These are phyloP conservation scores for Sporothrix pallida DNA, from an alignment of 2,329 filamentous ascomycete species.

Conservation along the genomic window DNA sequence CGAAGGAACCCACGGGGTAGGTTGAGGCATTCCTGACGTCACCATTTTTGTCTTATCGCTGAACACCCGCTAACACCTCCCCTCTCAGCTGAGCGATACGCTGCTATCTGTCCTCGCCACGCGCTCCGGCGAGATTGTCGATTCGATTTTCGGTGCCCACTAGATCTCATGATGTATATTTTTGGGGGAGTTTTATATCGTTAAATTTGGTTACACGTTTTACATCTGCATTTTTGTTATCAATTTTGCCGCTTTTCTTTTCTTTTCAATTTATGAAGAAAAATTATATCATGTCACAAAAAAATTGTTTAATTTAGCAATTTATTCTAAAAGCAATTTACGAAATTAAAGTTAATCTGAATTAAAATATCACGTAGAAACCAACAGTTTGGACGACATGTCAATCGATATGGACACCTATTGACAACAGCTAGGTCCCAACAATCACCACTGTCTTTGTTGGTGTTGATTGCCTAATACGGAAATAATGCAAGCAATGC, in stretches of 20 bases:
- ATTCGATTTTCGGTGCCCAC: constrained; percentile 68
- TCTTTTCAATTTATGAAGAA: neutral
- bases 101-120: constrained; percentile 79
- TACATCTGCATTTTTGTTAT: neutral
- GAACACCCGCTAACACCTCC: constrained; percentile 22
- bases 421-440: too few species aligned
- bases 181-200: neutral
- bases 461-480: neutral
- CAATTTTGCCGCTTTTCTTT: neutral
- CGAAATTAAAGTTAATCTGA: too few species aligned
- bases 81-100: constrained; percentile 74
- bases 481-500: neutral
- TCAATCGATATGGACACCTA: too few species aligned
- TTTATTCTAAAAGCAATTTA: too few species aligned
- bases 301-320: neutral
- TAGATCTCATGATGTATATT: neutral
- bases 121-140: constrained; percentile 77
- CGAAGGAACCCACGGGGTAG: constrained; percentile 88
- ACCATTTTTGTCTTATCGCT: constrained; percentile 4
- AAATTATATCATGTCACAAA: neutral
- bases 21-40: too few species aligned
- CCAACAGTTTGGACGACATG: too few species aligned
- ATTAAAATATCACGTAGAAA: too few species aligned
- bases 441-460: neutral
- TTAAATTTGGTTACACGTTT: neutral